phyloP scores from a whole-genome alignment of 1,284 basidiomycete genomes.

The Amylostereum areolatum region DNA sequence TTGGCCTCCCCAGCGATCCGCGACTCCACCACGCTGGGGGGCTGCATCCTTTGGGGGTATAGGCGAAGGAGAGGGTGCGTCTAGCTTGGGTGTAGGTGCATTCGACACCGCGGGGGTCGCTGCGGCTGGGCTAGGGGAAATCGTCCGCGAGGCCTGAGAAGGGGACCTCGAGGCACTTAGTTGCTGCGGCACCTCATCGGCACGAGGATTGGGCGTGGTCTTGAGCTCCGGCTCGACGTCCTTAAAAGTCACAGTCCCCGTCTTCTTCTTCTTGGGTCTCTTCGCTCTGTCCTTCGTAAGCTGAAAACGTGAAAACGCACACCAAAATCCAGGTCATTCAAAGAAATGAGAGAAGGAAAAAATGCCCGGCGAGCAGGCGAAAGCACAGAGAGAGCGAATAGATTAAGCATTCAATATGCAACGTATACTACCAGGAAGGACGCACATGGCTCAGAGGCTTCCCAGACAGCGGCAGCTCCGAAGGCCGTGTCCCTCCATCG shows the following conservation, averaged over 20 bases:
- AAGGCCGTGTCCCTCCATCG: slow-evolving; percentile 23
- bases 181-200: too few relatives aligned
- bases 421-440: slow-evolving; percentile 58
- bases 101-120: too few relatives aligned
- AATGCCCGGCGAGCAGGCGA: background rate
- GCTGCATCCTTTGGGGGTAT: slow-evolving; percentile 7
- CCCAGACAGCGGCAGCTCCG: slow-evolving; percentile 38
- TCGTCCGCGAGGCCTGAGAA: background rate
- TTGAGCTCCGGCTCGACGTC: too few relatives aligned
- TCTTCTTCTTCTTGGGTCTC: slow-evolving; percentile 47
- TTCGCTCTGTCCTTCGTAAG: slow-evolving; percentile 65
- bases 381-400: slow-evolving; percentile 15
- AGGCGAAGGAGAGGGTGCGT: background rate
- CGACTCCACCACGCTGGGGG: slow-evolving; percentile 14
- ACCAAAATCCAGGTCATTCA: slow-evolving; percentile 12
- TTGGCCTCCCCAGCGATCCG: slow-evolving; percentile 28
- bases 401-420: slow-evolving; percentile 18
- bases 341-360: slow-evolving; percentile 13
- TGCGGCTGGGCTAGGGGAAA: too few relatives aligned
- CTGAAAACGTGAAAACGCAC: slow-evolving; percentile 28
- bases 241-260: background rate
- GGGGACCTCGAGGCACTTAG: background rate
- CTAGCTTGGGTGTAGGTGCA: too few relatives aligned
- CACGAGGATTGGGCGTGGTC: too few relatives aligned
- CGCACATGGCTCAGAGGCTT: slow-evolving; percentile 78